A percentile compares a stretch with the other conserved stretches of the same genome.
phyloP scores from a whole-genome alignment of 257 asterid species.

The Rauvolfia tetraphylla region DNA sequence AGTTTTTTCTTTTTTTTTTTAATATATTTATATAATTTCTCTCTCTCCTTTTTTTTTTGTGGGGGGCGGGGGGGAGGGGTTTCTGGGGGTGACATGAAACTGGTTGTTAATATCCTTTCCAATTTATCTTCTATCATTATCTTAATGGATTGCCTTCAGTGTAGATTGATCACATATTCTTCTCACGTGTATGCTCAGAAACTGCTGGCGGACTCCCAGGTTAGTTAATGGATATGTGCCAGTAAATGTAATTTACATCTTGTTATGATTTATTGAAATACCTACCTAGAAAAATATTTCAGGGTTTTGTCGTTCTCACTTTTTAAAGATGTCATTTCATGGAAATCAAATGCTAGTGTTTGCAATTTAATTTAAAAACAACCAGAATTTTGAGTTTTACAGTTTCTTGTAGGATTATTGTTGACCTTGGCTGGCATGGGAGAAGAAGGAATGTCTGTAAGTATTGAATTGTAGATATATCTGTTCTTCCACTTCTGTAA shows the following conservation, averaged over 20 bases:
- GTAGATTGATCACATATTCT: constrained; percentile 94
- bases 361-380: neutral
- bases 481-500: neutral
- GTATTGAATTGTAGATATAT: constrained; percentile 23
- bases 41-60: neutral
- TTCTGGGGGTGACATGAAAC: neutral
- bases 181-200: constrained; percentile 96
- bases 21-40: neutral
- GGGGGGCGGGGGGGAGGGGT: neutral
- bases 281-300: neutral
- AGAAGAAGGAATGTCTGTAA: constrained; percentile 87
- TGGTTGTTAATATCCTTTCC: neutral
- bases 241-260: neutral
- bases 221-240: constrained; percentile 20
- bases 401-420: constrained; percentile 63
- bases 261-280: neutral
- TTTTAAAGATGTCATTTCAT: too few species aligned
- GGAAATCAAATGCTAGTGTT: neutral
- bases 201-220: constrained; percentile 99
- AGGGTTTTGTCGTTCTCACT: neutral
- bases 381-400: neutral
- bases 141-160: constrained; percentile 16
- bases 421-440: constrained; percentile 92
- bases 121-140: neutral
- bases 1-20: neutral